Evolutionary conservation across 129 eudicot genomes (phyloP).

Genomic region (Apium graveolens): DNA sequence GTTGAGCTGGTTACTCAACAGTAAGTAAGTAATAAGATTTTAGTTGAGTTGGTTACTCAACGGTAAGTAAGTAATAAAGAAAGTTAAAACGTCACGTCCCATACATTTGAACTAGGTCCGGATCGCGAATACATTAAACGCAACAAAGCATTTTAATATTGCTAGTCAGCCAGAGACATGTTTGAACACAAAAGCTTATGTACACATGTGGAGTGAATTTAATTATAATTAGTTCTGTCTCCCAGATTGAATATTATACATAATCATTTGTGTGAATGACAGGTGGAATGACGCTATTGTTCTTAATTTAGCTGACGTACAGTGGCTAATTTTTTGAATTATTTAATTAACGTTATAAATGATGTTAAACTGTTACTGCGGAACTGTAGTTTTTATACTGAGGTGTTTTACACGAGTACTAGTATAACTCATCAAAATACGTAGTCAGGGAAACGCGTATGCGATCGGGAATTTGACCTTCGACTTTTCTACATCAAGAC

Average conservation of each 20-base stretch:
- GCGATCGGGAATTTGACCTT: not conserved
- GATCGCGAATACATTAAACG: too few relatives aligned
- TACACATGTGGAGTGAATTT: not conserved
- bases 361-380: not conserved
- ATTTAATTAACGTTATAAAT: too few relatives aligned
- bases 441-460: not conserved
- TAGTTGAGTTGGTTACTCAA: too few relatives aligned
- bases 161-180: not conserved
- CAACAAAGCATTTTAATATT: not conserved
- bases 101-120: too few relatives aligned
- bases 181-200: not conserved
- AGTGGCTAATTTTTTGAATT: not conserved
- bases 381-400: not conserved
- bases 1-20: too few relatives aligned
- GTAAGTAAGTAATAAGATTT: too few relatives aligned
- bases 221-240: not conserved
- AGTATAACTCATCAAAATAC: too few relatives aligned
- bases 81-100: too few relatives aligned
- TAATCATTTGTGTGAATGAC: not conserved
- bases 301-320: not conserved
- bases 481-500: not conserved
- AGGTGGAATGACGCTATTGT: not conserved
- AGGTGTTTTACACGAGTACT: too few relatives aligned
- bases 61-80: too few relatives aligned
- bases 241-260: not conserved